These are phyloP conservation scores for Arabis hirsuta DNA, from an alignment of 345 rosid genomes.

Conservation along the genomic window DNA sequence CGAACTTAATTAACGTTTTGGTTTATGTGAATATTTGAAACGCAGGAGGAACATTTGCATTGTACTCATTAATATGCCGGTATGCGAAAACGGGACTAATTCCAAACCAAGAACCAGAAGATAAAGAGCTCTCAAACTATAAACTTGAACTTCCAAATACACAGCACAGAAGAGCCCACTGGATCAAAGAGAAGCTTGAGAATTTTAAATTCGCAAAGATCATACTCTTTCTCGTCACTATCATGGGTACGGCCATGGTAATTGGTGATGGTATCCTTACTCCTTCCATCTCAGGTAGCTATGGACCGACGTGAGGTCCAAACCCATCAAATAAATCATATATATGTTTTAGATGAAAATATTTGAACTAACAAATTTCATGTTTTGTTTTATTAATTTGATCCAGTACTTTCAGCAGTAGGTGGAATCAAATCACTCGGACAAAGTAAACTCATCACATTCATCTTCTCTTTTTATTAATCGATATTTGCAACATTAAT, in stretches of 20 bases:
- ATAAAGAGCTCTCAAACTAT: constrained; percentile 65
- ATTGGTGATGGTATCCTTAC: constrained; percentile 86
- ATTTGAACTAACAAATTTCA: neutral
- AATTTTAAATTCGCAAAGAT: constrained; percentile 43
- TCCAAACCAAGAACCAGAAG: constrained; percentile 78
- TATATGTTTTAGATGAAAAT: neutral
- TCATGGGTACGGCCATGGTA: constrained; percentile 83
- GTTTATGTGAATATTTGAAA: neutral
- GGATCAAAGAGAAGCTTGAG: constrained; percentile 59
- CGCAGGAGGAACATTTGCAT: constrained; percentile 79
- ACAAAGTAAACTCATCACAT: constrained; percentile 48
- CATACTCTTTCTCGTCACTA: constrained; percentile 63
- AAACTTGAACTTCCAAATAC: constrained; percentile 56
- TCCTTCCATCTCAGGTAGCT: constrained; percentile 74
- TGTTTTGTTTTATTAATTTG: neutral
- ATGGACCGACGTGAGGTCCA: neutral
- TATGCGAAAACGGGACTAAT: constrained; percentile 57
- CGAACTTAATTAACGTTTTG: too few species aligned
- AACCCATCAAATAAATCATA: neutral
- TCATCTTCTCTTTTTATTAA: constrained; percentile 2
- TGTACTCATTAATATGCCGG: constrained; percentile 68
- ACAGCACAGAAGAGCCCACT: constrained; percentile 49
- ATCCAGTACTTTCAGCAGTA: constrained; percentile 76
- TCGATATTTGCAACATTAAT: neutral
- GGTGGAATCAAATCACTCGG: constrained; percentile 70